Base-by-base conservation (phyloP, 331 rosid genomes). In the Rhamnella rubrinervis region DNA sequence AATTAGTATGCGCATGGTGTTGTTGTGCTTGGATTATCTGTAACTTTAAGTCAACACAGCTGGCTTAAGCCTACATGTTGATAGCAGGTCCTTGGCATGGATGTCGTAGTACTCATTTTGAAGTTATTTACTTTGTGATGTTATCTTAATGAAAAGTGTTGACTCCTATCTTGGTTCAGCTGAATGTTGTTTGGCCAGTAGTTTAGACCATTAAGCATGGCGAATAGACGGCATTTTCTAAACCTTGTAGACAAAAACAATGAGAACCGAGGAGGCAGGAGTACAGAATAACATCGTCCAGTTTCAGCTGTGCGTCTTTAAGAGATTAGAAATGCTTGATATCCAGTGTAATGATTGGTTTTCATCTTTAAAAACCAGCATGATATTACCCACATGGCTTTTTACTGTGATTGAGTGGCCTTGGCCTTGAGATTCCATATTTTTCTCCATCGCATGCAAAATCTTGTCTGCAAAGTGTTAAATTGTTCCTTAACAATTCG, bases 341-440 rank as follows among this genome's bases (percentile, higher is more conserved):
- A 46, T 69, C 80, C 75, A 62, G 60, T 62, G 53, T 23, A 63
- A 21, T 35, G 70, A 41, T 63, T 75, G 61, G 11, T 55, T 68
- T 61, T 44, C 65, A 46, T 75, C 80, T 62, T 68, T 70, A 44
- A 69, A 75, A 51, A 56, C 55, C 59, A 68, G 70, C 75, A 62
- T 75, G 44, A 53, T 75, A 55, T 67, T 18, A 51, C 79, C 79
- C 20, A 15, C 61, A 40, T 67, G 41, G 56, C 70, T 67, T 61
- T 56, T 9, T 21, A 53, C 63, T 69, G 28, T 67, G 64, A 67
- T 75, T 21, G 78, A 74, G 23, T 58, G 39, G 49, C 35, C 35
- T 31, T 60, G 52, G 28, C 73, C 73, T 7, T 61, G 41, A 67
- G 70, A 62, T 75, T 61, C 73, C 28, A 51, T 35, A 11, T 7